Conservation (phyloP, 2,329 filamentous ascomycete species). For the Fusarium solani-melongenae region DNA sequence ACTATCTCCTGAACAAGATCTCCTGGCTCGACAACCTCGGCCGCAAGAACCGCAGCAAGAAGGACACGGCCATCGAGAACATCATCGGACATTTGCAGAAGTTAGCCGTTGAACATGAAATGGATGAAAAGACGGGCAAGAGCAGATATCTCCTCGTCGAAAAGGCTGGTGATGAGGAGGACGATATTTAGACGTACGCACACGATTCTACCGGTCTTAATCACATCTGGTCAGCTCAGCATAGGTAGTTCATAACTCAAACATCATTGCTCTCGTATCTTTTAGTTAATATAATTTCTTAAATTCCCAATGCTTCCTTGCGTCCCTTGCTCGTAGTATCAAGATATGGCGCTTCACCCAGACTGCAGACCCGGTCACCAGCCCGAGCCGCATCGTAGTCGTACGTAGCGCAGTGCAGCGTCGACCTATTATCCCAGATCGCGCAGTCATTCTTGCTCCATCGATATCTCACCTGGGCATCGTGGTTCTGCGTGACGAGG, state of each 20-base stretch:
- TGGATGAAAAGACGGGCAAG: slow-evolving; percentile 30
- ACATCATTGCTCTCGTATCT: neutral
- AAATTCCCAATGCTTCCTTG: slow-evolving; percentile 49
- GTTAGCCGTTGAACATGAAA: slow-evolving; percentile 25
- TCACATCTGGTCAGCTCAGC: neutral
- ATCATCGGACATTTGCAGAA: slow-evolving; percentile 24
- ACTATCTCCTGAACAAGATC: slow-evolving; percentile 28
- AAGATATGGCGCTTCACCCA: slow-evolving; percentile 58
- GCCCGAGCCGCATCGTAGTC: slow-evolving; percentile 63
- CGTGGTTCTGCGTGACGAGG: slow-evolving; percentile 65
- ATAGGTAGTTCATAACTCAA: neutral
- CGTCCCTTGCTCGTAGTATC: slow-evolving; percentile 52
- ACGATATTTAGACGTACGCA: slow-evolving; percentile 18
- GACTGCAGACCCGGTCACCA: slow-evolving; percentile 55
- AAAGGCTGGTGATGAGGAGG: slow-evolving; percentile 22
- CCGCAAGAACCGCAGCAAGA: slow-evolving; percentile 21
- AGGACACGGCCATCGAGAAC: slow-evolving; percentile 28
- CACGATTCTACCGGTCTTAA: neutral
- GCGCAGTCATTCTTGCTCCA: slow-evolving; percentile 66
- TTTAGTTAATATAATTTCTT: neutral
- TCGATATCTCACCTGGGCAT: slow-evolving; percentile 65
- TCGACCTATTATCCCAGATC: slow-evolving; percentile 74
- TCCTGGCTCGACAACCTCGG: slow-evolving; percentile 25
- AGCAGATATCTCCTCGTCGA: slow-evolving; percentile 13
- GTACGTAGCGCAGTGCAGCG: slow-evolving; percentile 66